phyloP scores from a whole-genome alignment of 306 rosid species.

The Begonia fuchsioides region DNA sequence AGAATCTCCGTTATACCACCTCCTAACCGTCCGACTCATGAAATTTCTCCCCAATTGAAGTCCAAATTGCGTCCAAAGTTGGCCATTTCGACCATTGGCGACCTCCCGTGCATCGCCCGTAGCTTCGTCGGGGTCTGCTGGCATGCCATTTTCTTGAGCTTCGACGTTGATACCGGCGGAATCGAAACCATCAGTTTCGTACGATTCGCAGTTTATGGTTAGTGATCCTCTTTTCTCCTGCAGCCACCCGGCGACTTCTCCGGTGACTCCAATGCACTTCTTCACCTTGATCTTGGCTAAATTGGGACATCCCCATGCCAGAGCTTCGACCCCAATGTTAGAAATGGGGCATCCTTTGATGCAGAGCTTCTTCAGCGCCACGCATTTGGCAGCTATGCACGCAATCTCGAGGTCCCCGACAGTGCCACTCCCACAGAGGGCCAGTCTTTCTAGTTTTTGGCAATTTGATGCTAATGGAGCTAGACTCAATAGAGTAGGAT shows the following conservation, averaged over 20 bases:
- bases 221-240: conserved; percentile 40
- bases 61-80: neutral
- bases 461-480: conserved; percentile 50
- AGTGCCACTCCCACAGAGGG: conserved; percentile 60
- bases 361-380: conserved; percentile 60
- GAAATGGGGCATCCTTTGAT: conserved; percentile 80
- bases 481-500: conserved; percentile 42
- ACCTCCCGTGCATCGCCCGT: neutral
- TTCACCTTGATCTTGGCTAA: conserved; percentile 70
- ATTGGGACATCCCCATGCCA: conserved; percentile 69
- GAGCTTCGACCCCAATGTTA: conserved; percentile 44
- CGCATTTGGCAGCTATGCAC: conserved; percentile 55
- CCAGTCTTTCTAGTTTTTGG: conserved; percentile 50
- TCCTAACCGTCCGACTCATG: neutral
- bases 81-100: neutral
- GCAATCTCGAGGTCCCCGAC: conserved; percentile 66
- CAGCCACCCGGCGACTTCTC: conserved; percentile 45
- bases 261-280: conserved; percentile 60
- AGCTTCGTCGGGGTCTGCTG: neutral
- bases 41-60: neutral
- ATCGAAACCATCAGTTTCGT: conserved; percentile 31
- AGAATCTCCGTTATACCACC: neutral
- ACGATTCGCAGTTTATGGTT: conserved; percentile 47
- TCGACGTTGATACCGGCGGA: conserved; percentile 18
- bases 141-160: conserved; percentile 1